These are phyloP conservation scores for Nigrospora sphaerica DNA, from an alignment of 2,329 filamentous ascomycete genomes.

Conservation along the genomic window DNA sequence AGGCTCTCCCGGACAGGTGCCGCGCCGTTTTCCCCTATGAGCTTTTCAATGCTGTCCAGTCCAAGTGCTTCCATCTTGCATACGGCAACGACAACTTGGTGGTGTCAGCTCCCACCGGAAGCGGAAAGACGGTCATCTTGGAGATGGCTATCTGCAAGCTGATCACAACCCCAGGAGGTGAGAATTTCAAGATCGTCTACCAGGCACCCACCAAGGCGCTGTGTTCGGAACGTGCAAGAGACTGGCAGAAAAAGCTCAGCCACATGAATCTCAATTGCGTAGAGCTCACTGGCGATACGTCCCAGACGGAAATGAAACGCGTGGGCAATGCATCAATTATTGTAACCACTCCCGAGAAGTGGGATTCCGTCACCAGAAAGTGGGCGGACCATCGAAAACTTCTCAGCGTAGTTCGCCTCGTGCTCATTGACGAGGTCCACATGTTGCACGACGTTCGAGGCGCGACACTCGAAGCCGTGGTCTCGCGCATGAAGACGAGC, in stretches of 20 bases:
- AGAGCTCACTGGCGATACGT: constrained; percentile 78
- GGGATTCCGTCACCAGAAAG: constrained; percentile 82
- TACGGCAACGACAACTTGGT: constrained; percentile 72
- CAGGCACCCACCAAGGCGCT: constrained; percentile 80
- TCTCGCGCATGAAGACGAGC: constrained; percentile 81
- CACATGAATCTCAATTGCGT: constrained; percentile 61
- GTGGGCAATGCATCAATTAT: constrained; percentile 75
- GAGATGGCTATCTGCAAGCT: constrained; percentile 77
- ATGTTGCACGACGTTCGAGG: constrained; percentile 75
- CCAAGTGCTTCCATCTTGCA: constrained; percentile 63
- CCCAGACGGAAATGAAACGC: constrained; percentile 54
- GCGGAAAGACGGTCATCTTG: constrained; percentile 75
- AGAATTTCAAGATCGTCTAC: constrained; percentile 75
- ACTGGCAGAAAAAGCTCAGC: constrained; percentile 72
- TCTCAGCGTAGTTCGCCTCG: constrained; percentile 68
- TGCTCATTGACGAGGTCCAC: constrained; percentile 83
- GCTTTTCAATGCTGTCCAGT: constrained; percentile 77
- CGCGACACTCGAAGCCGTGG: constrained; percentile 74
- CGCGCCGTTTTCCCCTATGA: constrained; percentile 65
- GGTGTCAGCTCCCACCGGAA: constrained; percentile 74
- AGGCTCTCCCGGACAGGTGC: constrained; percentile 62
- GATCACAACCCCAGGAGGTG: constrained; percentile 43
- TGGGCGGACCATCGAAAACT: constrained; percentile 76
- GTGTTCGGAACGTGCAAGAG: constrained; percentile 67
- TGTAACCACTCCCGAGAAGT: constrained; percentile 83